Percentiles rank a stretch among this genome's conserved stretches.
Conservation (phyloP, 2,329 filamentous ascomycete species). For the Aspergillus fijiensis region DNA sequence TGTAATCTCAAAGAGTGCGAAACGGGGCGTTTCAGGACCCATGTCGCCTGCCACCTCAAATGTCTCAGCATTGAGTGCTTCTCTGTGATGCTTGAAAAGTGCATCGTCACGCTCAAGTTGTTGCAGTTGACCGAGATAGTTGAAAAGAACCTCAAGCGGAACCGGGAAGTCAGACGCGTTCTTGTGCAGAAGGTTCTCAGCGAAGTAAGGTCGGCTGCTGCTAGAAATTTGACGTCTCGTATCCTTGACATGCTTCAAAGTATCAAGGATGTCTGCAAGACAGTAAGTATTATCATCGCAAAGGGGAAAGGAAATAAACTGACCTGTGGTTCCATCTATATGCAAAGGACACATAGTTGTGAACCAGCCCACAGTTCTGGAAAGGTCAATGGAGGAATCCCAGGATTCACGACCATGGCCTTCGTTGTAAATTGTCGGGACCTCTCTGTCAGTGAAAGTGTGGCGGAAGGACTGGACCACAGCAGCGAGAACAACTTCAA, state of each 20-base stretch:
- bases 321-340: slow-evolving; percentile 30
- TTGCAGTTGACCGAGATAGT: slow-evolving; percentile 39
- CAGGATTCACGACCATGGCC: slow-evolving; percentile 51
- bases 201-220: slow-evolving; percentile 38
- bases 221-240: slow-evolving; percentile 34
- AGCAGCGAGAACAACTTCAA: slow-evolving; percentile 40
- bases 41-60: slow-evolving; percentile 45
- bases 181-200: slow-evolving; percentile 29
- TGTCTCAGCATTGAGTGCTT: slow-evolving; percentile 29
- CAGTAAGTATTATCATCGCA: slow-evolving; percentile 11
- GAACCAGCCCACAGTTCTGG: slow-evolving; percentile 53
- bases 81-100: slow-evolving; percentile 44
- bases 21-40: slow-evolving; percentile 45
- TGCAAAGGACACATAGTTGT: slow-evolving; percentile 49
- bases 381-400: slow-evolving; percentile 46
- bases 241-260: slow-evolving; percentile 41
- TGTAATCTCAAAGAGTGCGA: slow-evolving; percentile 53
- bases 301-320: background rate
- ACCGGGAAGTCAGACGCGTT: slow-evolving; percentile 37
- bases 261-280: slow-evolving; percentile 29
- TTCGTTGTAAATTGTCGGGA: slow-evolving; percentile 51
- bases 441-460: slow-evolving; percentile 43
- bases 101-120: slow-evolving; percentile 48
- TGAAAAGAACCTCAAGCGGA: slow-evolving; percentile 45
- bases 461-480: slow-evolving; percentile 46